These are phyloP conservation scores for Dentipellis fragilis DNA, from an alignment of 768 basidiomycete genomes.

Conservation along the genomic window DNA sequence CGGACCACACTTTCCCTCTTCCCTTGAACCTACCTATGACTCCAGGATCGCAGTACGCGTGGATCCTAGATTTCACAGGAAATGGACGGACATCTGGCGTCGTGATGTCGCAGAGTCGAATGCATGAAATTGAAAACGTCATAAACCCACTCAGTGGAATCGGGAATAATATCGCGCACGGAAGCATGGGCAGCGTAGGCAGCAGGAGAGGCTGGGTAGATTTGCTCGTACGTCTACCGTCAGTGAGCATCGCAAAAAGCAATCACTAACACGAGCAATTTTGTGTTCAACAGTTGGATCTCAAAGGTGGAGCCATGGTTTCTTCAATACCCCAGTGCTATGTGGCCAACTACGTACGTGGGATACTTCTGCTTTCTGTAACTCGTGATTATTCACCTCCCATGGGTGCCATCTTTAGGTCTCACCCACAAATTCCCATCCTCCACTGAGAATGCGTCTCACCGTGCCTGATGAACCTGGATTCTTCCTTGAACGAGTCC, in stretches of 20 bases:
- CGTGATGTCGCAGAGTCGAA: constrained; percentile 62
- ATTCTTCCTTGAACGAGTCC: constrained; percentile 59
- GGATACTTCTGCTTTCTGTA: neutral
- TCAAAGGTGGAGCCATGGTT: constrained; percentile 26
- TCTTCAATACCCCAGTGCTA: constrained; percentile 44
- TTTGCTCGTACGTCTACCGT: constrained; percentile 35
- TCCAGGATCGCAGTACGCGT: constrained; percentile 27
- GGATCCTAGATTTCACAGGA: constrained; percentile 69
- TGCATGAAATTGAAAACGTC: constrained; percentile 62
- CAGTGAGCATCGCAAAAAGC: neutral
- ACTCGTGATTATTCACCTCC: too few relatives aligned
- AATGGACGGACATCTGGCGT: constrained; percentile 41
- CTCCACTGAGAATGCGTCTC: constrained; percentile 58
- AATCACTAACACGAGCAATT: neutral
- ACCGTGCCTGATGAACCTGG: constrained; percentile 67
- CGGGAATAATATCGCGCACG: constrained; percentile 21
- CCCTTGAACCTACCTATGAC: constrained; percentile 22
- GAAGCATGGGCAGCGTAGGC: constrained; percentile 32
- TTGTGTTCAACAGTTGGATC: neutral
- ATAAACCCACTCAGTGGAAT: constrained; percentile 46
- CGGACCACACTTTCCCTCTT: constrained; percentile 46
- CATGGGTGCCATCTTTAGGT: constrained; percentile 39
- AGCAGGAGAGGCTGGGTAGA: constrained; percentile 55
- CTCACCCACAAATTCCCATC: constrained; percentile 58
- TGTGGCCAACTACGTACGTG: constrained; percentile 41